These are phyloP conservation scores for Solanum tarapatanum DNA, from an alignment of 257 asterid species.

Conservation along the genomic window DNA sequence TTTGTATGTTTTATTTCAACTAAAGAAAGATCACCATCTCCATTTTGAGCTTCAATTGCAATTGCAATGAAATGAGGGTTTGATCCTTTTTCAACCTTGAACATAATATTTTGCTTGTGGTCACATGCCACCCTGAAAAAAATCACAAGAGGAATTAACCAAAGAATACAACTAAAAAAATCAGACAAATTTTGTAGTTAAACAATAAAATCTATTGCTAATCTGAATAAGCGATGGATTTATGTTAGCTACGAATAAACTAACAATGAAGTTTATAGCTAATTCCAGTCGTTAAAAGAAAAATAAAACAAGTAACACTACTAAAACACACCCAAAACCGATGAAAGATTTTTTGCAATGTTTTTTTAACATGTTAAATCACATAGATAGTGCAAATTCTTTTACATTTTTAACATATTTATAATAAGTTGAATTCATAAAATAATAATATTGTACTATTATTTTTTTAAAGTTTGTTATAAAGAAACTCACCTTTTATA, in stretches of 20 bases:
- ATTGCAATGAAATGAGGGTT: conserved; percentile 5
- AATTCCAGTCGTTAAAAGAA: no score
- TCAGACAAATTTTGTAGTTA: no score
- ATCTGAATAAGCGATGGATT: no score
- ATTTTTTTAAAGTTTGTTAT: neutral
- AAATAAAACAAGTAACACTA: no score
- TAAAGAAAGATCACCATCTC: conserved; percentile 6
- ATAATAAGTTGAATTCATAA: neutral
- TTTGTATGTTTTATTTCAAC: neutral
- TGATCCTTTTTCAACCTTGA: conserved; percentile 15
- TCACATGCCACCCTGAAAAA: conserved; percentile 10
- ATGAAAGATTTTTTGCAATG: no score
- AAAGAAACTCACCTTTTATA: neutral
- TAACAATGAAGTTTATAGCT: neutral
- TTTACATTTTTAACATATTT: neutral
- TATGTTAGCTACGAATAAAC: no score
- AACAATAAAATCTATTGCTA: neutral
- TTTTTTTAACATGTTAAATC: neutral
- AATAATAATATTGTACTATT: neutral
- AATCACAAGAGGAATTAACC: neutral
- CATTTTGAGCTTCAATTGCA: neutral
- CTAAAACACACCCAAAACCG: no score
- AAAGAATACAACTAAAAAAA: neutral
- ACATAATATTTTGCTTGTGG: neutral
- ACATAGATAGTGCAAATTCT: neutral